Percentiles rank a stretch among this genome's conserved stretches.
Conservation (phyloP, 2,329 filamentous ascomycete species). For the Dothidotthia symphoricarpi region DNA sequence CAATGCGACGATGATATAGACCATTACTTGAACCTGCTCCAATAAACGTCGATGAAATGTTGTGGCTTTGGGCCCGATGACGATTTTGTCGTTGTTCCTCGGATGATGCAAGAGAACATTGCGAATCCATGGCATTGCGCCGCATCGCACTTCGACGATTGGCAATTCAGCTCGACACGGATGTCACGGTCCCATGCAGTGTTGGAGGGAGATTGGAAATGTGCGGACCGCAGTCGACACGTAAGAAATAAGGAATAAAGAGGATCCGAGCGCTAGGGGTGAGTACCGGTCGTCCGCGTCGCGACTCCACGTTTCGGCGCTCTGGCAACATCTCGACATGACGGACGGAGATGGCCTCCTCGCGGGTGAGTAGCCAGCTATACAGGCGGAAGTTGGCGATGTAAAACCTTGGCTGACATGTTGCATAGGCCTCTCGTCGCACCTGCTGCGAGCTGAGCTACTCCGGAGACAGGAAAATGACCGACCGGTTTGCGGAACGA, state of each 20-base stretch:
- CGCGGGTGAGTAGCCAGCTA: constrained; percentile 18
- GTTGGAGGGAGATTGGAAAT: constrained; percentile 2
- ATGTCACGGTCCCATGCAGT: constrained; percentile 4
- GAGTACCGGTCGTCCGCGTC: too few species aligned
- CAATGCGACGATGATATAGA: too few species aligned
- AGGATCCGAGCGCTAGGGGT: constrained; percentile 9
- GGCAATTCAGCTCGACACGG: too few species aligned
- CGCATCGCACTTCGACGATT: too few species aligned
- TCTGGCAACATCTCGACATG: constrained; percentile 20
- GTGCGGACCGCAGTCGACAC: constrained; percentile 6
- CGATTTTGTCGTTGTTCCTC: too few species aligned
- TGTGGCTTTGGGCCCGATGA: too few species aligned
- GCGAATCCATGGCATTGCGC: too few species aligned
- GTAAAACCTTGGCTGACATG: constrained; percentile 12
- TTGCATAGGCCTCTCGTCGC: constrained; percentile 33
- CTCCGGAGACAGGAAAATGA: constrained; percentile 47
- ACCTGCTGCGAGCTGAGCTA: constrained; percentile 51
- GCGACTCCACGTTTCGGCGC: neutral
- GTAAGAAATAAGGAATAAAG: constrained; percentile 24
- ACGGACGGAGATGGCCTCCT: constrained; percentile 11
- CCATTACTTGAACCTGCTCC: too few species aligned
- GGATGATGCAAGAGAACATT: neutral
- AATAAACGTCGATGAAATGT: too few species aligned
- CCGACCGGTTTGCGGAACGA: constrained; percentile 55
- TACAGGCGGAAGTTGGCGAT: neutral